phyloP scores from a whole-genome alignment of 495 filamentous ascomycete genomes.

The Bacidia gigantensis region DNA sequence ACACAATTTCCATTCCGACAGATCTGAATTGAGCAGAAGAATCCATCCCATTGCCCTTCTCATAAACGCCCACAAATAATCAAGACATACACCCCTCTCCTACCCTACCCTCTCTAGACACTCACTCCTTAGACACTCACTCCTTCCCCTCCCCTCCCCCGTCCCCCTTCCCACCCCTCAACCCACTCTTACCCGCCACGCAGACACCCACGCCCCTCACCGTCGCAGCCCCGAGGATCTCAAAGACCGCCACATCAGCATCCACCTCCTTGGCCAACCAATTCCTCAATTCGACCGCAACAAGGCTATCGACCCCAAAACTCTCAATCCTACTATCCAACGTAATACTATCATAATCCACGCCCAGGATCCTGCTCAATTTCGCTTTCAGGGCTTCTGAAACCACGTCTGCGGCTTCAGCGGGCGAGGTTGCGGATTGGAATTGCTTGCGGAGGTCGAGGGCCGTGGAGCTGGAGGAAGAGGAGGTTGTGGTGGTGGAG shows the following conservation, averaged over 20 bases:
- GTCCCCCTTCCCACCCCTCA: no score
- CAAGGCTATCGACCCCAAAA: constrained; percentile 31
- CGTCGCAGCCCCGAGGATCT: constrained; percentile 23
- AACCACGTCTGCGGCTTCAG: constrained; percentile 23
- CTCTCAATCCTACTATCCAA: constrained; percentile 22
- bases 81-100: no score
- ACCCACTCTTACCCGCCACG: constrained; percentile 4
- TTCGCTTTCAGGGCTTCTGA: constrained; percentile 20
- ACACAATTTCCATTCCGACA: no score
- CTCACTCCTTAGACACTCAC: no score
- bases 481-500: no score
- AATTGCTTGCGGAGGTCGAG: not conserved
- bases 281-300: constrained; percentile 38
- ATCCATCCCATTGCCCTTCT: no score
- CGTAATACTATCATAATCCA: constrained; percentile 25
- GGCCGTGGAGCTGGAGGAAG: not conserved
- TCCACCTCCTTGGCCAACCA: constrained; percentile 31
- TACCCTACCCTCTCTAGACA: no score
- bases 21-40: no score
- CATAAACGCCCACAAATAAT: no score
- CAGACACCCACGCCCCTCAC: not conserved
- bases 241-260: constrained; percentile 28
- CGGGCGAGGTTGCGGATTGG: constrained; percentile 10
- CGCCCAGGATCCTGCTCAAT: constrained; percentile 23
- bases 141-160: no score